Base-by-base conservation (phyloP, 768 basidiomycete genomes). In the Pleurotus salmoneostramineus region DNA sequence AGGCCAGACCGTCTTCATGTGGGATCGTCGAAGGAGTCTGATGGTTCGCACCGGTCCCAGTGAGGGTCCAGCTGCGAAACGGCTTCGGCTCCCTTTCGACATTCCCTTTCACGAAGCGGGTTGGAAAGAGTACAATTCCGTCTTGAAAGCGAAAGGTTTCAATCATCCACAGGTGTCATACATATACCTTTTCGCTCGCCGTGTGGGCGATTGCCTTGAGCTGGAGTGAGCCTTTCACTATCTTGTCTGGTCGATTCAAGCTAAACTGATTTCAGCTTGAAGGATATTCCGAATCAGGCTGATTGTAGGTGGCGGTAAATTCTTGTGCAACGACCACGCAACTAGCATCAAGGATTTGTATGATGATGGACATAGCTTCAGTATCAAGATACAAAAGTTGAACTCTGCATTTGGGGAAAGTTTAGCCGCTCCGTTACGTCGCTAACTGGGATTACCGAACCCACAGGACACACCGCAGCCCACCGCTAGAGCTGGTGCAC, bases 201-300 rank as follows among this genome's bases (percentile, higher is more conserved):
- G 64, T n/a, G 60, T 65, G 1, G 64, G 62, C 3, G 64, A 65
- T 55, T 65, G 64, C 44, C 48, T 65, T 27, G 64, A 65, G 54
- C 44, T 65, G 12, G 62, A 65, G 64, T 65, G 44, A 62, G 64
- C 34, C 21, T 35, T n/a, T 35, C 3, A 5, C 33, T 40, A 7
- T n/a, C 4, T 17, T 47, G 27, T 6, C 12, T 21, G 3, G 6
- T 27, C n/a, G 21, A n/a, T 21, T 27, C 21, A 27, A 27, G 2
- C 6, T 15, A 5, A 33, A 15, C 27, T 12, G 31, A 42, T 36
- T 5, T 12, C 34, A 64, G 64, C 36, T 57, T 64, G 56, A 61
- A 61, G 44, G 64, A 64, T 59, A 56, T 64, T 40, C 64, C 64
- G 10, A 48, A 61, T 45, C 64, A 64, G 37, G 36, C 33, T 12